phyloP scores from a whole-genome alignment of 129 eudicot species.

The Sambucus nigra region DNA sequence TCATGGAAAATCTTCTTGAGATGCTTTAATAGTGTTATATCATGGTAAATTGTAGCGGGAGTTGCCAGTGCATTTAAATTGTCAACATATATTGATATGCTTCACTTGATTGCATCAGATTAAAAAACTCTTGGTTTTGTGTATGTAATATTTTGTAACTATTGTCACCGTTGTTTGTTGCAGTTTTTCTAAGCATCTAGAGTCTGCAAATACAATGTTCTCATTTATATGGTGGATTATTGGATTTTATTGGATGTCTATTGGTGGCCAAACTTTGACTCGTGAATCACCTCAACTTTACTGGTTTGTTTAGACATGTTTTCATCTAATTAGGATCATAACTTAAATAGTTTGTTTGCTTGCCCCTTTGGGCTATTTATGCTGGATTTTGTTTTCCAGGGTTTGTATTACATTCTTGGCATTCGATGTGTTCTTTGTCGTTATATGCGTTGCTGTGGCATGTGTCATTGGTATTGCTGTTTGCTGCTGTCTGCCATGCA shows the following conservation, averaged over 20 bases:
- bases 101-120: neutral
- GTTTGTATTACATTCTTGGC: constrained; percentile 79
- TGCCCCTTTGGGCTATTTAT: constrained; percentile 1
- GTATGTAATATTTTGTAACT: neutral
- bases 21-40: too few relatives aligned
- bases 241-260: constrained; percentile 89
- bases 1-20: too few relatives aligned
- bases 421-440: constrained; percentile 84
- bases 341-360: neutral
- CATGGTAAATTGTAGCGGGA: constrained; percentile 4
- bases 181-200: constrained; percentile 86
- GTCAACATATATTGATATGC: neutral
- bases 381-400: constrained; percentile 44
- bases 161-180: constrained; percentile 13
- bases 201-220: constrained; percentile 82
- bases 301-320: constrained; percentile 45
- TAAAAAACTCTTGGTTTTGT: neutral
- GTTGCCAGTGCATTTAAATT: neutral
- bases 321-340: neutral
- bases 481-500: constrained; percentile 89
- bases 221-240: constrained; percentile 96
- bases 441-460: constrained; percentile 78
- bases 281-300: constrained; percentile 71
- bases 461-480: constrained; percentile 84
- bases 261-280: constrained; percentile 52